Evolutionary conservation across 2,329 filamentous ascomycete species (phyloP).

Genomic region (Alternaria sp.): DNA sequence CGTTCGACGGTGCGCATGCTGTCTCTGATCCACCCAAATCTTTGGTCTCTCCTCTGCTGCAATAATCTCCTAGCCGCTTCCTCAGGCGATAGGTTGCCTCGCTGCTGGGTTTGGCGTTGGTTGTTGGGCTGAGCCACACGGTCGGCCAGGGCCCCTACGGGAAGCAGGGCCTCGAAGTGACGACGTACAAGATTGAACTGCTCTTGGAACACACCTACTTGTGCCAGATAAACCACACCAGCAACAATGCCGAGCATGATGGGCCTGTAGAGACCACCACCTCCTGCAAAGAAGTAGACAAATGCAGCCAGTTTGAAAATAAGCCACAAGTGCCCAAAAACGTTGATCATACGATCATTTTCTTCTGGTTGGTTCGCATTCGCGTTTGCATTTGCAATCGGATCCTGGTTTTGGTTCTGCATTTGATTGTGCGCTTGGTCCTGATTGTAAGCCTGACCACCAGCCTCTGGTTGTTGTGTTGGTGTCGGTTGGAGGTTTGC

Average conservation of each 20-base stretch:
- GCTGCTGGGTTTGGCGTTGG: slow-evolving; percentile 11
- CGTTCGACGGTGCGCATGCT: slow-evolving; percentile 60
- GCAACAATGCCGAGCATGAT: slow-evolving; percentile 52
- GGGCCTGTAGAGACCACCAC: slow-evolving; percentile 53
- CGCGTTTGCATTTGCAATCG: slow-evolving; percentile 15
- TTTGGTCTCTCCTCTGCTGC: slow-evolving; percentile 43
- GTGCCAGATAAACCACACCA: slow-evolving; percentile 52
- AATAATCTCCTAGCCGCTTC: slow-evolving; percentile 53
- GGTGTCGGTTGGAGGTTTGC: slow-evolving; percentile 28
- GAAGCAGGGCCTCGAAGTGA: slow-evolving; percentile 57
- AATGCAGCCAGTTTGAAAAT: slow-evolving; percentile 66
- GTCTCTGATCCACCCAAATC: slow-evolving; percentile 42
- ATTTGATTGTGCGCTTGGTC: slow-evolving; percentile 23
- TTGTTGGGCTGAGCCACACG: slow-evolving; percentile 20
- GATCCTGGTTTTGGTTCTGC: slow-evolving; percentile 21
- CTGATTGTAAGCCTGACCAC: slow-evolving; percentile 22
- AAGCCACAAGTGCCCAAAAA: slow-evolving; percentile 61
- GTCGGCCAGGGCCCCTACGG: slow-evolving; percentile 31
- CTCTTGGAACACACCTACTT: slow-evolving; percentile 53
- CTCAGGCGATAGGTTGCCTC: slow-evolving; percentile 49
- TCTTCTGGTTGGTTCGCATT: slow-evolving; percentile 25
- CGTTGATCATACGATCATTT: slow-evolving; percentile 36
- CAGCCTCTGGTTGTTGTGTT: slow-evolving; percentile 22
- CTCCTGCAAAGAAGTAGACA: slow-evolving; percentile 64
- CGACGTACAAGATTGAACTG: slow-evolving; percentile 49